phyloP scores from a whole-genome alignment of 176 grass and related monocot genomes.

The Zizania latifolia region DNA sequence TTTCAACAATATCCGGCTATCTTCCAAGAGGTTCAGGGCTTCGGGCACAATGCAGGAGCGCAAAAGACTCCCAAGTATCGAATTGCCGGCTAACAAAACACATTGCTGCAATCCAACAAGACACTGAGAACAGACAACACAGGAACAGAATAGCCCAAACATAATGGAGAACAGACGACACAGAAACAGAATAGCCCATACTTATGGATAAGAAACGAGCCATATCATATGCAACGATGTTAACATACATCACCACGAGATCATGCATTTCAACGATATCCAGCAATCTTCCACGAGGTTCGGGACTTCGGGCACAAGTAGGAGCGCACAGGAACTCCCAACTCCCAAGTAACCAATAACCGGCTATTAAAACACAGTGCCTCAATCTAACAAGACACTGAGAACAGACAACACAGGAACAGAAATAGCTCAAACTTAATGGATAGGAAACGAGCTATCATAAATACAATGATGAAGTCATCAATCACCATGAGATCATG shows the following conservation, averaged over 20 bases:
- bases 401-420: background rate
- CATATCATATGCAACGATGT: background rate
- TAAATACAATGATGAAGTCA: conserved; percentile 7
- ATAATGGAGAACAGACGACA: no score
- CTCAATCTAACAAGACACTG: background rate
- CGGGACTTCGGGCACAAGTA: background rate
- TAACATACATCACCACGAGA: background rate
- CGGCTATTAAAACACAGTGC: background rate
- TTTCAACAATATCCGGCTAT: background rate
- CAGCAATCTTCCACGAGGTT: background rate
- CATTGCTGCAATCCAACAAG: background rate
- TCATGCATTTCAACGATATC: background rate
- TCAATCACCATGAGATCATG: background rate
- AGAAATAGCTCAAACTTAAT: background rate
- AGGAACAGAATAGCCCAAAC: conserved; percentile 11
- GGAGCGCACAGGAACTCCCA: background rate
- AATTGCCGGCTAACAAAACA: background rate
- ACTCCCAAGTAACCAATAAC: background rate
- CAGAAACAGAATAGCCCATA: no score
- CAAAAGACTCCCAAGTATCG: background rate
- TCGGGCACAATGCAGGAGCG: background rate
- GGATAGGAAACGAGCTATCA: background rate
- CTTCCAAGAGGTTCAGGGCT: background rate
- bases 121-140: background rate
- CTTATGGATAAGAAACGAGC: background rate